Evolutionary conservation across 345 rosid genomes (phyloP).

Genomic region (Anacardium occidentale): DNA sequence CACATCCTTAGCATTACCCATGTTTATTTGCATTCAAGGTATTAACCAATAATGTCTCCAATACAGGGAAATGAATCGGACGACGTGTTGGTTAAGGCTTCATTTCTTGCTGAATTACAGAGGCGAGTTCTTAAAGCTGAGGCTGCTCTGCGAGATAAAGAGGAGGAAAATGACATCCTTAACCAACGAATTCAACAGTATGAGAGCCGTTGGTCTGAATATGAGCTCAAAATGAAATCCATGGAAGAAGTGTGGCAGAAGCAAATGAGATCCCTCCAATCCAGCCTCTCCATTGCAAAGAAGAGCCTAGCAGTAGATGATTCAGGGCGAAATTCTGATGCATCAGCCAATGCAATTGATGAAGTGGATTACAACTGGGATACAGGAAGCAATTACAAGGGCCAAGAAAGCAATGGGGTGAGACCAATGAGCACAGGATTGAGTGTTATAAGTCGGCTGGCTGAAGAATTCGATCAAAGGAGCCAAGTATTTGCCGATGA

Average conservation of each 20-base stretch:
- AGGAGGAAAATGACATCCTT: slow-evolving; percentile 94
- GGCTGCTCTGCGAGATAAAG: slow-evolving; percentile 82
- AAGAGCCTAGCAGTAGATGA: slow-evolving; percentile 86
- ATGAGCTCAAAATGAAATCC: slow-evolving; percentile 93
- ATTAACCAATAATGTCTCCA: slow-evolving; percentile 15
- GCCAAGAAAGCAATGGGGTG: slow-evolving; percentile 63
- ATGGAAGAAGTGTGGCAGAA: slow-evolving; percentile 99
- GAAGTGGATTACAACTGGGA: slow-evolving; percentile 66
- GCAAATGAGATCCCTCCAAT: slow-evolving; percentile 95
- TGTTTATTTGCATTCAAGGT: slow-evolving; percentile 5
- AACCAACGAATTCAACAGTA: slow-evolving; percentile 93
- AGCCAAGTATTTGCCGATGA: slow-evolving; percentile 94
- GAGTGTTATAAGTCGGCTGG: slow-evolving; percentile 79
- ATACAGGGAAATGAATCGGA: slow-evolving; percentile 66
- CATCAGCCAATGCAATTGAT: slow-evolving; percentile 79
- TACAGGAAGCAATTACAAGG: slow-evolving; percentile 52
- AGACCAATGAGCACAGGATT: slow-evolving; percentile 86
- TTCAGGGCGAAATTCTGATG: slow-evolving; percentile 85
- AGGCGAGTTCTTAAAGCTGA: slow-evolving; percentile 90
- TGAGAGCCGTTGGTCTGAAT: slow-evolving; percentile 95
- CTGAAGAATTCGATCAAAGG: slow-evolving; percentile 97
- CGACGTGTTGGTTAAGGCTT: slow-evolving; percentile 83
- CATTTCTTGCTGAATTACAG: slow-evolving; percentile 86
- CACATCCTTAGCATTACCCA: background rate
- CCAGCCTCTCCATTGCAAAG: slow-evolving; percentile 96